Evolutionary conservation across 371 early-diverging fungal species (phyloP), one percentile per base, ranked within the genome.

Genomic region (Scutellospora calospora): DNA sequence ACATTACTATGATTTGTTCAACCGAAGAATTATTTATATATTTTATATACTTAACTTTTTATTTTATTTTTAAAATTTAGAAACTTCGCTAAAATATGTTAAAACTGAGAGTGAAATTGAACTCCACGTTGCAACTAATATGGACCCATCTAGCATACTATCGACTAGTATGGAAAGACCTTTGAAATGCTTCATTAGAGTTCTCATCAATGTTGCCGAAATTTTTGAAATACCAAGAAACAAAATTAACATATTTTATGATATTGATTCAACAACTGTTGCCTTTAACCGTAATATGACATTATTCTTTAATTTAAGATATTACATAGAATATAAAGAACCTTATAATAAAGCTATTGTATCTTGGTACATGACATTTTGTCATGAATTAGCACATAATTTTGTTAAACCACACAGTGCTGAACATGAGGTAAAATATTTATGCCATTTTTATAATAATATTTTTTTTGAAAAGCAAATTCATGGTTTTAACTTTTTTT

Each of bases 351-450:
- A 93, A 52, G 89, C 89, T 0, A 77, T 90, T 79, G 93, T 92
- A 72, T 95, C 94, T 82, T 96, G 96, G 97, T 97, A 94, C 83
- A 92, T 96, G 91, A 93, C 92, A 2, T 83, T 91, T 22, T 94
- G 95, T 79, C 97, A 97, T 83, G 97, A 97, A 84, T 83, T 97
- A 77, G 97, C 94, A 1, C 97, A 97, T 82, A 94, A 96, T 82
- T 95, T 96, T 86, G 91, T 94, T 0, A 62, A 83, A 3, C 88
- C 82, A 12, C 87, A 87, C 52, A 84, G 83, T 71, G 81, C 84
- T 72, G 80, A 91, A 76, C 92, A 93, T 72, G 93, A 92, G 85
- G 86, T 88, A 84, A 75, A n/a, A 51, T n/a, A n/a, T n/a, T n/a
- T n/a, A n/a, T n/a, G n/a, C n/a, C n/a, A n/a, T 63, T 29, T 16